Base-by-base conservation (phyloP, 345 rosid species). In the Eucalyptus grandis region DNA sequence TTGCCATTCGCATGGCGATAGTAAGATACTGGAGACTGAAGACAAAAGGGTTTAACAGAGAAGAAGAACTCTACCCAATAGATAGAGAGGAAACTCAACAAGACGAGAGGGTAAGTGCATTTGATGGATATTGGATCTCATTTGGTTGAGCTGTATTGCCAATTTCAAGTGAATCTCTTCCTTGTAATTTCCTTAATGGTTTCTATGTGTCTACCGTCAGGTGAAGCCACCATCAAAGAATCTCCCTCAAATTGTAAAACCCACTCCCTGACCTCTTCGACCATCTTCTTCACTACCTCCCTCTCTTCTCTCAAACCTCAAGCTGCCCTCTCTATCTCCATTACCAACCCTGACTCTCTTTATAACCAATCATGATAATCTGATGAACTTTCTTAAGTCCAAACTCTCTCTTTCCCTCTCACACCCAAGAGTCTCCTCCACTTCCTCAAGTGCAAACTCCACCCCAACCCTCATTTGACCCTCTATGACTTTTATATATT, bases 401-500 rank as follows among this genome's bases (percentile, higher is more conserved):
- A 94, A 96, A 80, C 94, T 96, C 69, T 96, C 69, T 77, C 90
- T 30, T 86, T 65, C 90, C 93, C 90, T 89, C 93, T 88, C 93
- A 96, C 94, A 22, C 93, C 98, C 4, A 51, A 88, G 49, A 43
- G 88, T 69, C 97, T 96, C 88, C 93, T 96, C 86, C 94, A 90
- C 50, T 96, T 97, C 91, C 93, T 97, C 92, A 96, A 95, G 83
- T 91, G 95, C 6, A 94, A 94, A 92, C 95, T 97, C 89, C 98
- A 92, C 81, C 96, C 94, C 91, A 97, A 96, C 91, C 96, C 98
- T 1, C 92, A 81, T 86, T 96, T 92, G 93, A 92, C 98, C 80
- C 98, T 95, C 91, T 94, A 96, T 86, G 99, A 96, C 93, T 93
- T 95, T 89, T 92, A 94, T 88, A 92, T 95, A 90, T 97, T 97